Base-by-base conservation (phyloP, 2,329 filamentous ascomycete species). In the Akanthomyces uredinophilus region DNA sequence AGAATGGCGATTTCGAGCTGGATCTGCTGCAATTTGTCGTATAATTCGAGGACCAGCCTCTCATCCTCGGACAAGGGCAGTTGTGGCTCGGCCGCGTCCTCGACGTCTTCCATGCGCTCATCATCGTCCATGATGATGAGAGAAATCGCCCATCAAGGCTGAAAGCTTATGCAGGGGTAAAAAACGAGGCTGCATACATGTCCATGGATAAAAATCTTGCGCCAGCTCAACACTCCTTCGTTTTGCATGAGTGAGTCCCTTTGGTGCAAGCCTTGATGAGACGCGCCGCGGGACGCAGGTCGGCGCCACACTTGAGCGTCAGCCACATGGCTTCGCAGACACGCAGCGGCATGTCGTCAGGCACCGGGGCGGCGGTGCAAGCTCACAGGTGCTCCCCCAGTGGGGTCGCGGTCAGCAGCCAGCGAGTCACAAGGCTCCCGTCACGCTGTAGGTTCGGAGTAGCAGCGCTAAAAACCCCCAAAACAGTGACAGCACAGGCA, bases 1-100 rank as follows among this genome's bases (percentile, higher is more conserved):
- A 92, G 74, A 44, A 95, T 79, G 43, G 87, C 87, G 61, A 87
- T 84, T 75, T 95, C 88, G 24, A 94, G 77, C 68, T 87, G 84
- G 50, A 93, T 79, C 71, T 90, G 86, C 69, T 88, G 85, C 29
- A 92, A 77, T 66, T 83, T 82, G 71, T 92, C 87, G 74, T 91
- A 90, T 54, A 93, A 81, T 46, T 85, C 81, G 41, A 95, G 78
- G 32, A 89, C 81, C 65, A 81, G 81, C 68, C 81, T 77, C 74
- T 96, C 91, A 64, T 84, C 80, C 41, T 85, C 80, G 1, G 87
- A 90, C 49, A 94, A 78, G 8, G 81, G 78, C 43, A 87, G 78
- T 63, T 52, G 37, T 18, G 75, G 61, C 8, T 71, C 67, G 20
- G 68, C 63, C 32, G 68, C 74, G 73, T 81, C 78, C 63, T 70